A percentile compares a stretch with the other conserved stretches of the same genome.
Conservation (phyloP, 2,329 filamentous ascomycete genomes). For the Aspergillus glaucus region DNA sequence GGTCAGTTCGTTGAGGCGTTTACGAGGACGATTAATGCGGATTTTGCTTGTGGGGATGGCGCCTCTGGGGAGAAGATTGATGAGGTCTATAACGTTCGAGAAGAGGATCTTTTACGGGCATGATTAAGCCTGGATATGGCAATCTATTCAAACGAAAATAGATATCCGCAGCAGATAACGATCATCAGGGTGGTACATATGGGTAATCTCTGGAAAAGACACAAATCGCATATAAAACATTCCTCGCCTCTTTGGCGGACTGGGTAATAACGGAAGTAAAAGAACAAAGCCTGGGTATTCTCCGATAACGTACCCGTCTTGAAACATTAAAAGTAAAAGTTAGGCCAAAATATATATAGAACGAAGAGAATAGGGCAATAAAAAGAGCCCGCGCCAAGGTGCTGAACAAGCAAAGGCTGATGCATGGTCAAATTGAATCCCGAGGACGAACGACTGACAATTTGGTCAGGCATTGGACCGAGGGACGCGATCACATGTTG, state of each 20-base stretch:
- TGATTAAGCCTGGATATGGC: neutral
- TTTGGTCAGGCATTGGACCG: too few relatives aligned
- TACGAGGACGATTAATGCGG: slow-evolving; percentile 32
- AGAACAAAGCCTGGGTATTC: slow-evolving; percentile 1
- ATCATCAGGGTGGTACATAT: neutral
- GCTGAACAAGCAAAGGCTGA: slow-evolving; percentile 3
- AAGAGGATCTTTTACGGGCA: slow-evolving; percentile 23
- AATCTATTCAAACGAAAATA: neutral
- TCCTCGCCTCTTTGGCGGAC: neutral
- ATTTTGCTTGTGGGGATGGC: slow-evolving; percentile 27
- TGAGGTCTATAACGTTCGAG: slow-evolving; percentile 32
- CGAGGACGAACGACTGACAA: too few relatives aligned
- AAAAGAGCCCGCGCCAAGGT: slow-evolving; percentile 8
- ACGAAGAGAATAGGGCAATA: slow-evolving; percentile 8
- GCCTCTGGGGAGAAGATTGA: slow-evolving; percentile 31
- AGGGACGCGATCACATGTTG: slow-evolving; percentile 4
- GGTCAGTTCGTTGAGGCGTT: slow-evolving; percentile 31
- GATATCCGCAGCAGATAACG: neutral
- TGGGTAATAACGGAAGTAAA: neutral
- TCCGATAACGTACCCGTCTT: slow-evolving; percentile 1
- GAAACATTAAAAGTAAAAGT: slow-evolving; percentile 10
- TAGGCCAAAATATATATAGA: slow-evolving; percentile 13
- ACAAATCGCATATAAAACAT: neutral
- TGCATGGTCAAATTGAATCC: slow-evolving; percentile 2
- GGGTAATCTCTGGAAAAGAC: neutral